Percentiles rank a stretch among this genome's conserved stretches.
These are phyloP conservation scores for Oryza brachyantha DNA, from an alignment of 176 grass and related monocot species.

Conservation along the genomic window DNA sequence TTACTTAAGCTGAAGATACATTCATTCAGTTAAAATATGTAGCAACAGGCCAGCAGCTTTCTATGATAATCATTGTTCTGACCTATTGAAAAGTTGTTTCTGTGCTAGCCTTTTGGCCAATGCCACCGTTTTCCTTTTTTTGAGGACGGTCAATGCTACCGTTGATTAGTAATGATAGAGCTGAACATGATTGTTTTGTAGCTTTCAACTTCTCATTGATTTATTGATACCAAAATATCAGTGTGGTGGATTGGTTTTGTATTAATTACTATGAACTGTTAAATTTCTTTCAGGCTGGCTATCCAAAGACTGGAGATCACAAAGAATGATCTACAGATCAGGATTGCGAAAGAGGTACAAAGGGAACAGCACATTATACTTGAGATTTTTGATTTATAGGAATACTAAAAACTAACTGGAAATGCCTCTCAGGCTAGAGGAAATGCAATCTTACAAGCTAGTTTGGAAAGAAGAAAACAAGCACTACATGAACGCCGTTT, in stretches of 20 bases:
- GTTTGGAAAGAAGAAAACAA: slow-evolving; percentile 99
- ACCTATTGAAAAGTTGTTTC: background rate
- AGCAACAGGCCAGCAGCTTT: background rate
- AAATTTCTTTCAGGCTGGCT: slow-evolving; percentile 70
- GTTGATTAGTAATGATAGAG: background rate
- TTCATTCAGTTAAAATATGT: background rate
- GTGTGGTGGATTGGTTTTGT: slow-evolving; percentile 23
- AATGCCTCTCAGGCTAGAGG: slow-evolving; percentile 81
- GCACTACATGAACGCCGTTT: slow-evolving; percentile 90
- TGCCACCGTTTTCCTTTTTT: too few relatives aligned
- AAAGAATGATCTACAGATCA: slow-evolving; percentile 90
- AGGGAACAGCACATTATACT: slow-evolving; percentile 21
- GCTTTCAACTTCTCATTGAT: background rate
- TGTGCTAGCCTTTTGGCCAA: background rate
- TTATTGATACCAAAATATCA: background rate
- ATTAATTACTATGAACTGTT: slow-evolving; percentile 8
- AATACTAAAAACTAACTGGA: slow-evolving; percentile 42
- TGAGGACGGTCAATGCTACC: too few relatives aligned
- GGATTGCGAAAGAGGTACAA: slow-evolving; percentile 93
- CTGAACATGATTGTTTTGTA: slow-evolving; percentile 3
- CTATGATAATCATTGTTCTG: background rate
- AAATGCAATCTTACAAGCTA: slow-evolving; percentile 97
- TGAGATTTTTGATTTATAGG: slow-evolving; percentile 1
- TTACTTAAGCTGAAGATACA: background rate
- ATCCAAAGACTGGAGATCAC: slow-evolving; percentile 95